These are phyloP conservation scores for Eucalyptus microcorys DNA, from an alignment of 345 rosid species.

Conservation along the genomic window DNA sequence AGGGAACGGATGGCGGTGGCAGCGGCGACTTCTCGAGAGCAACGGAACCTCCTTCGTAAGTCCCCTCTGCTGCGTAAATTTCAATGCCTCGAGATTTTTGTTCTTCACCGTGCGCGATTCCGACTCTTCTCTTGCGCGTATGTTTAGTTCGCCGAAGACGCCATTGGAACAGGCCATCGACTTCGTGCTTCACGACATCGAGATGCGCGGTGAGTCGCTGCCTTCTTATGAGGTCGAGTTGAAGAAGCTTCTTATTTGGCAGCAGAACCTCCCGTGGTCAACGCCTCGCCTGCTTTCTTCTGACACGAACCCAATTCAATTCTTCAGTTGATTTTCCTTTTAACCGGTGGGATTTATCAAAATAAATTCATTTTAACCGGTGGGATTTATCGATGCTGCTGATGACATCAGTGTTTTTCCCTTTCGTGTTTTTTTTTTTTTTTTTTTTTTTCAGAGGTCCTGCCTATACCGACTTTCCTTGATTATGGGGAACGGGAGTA, in stretches of 20 bases:
- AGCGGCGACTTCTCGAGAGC: not conserved
- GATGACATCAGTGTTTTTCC: not conserved
- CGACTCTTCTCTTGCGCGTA: not conserved
- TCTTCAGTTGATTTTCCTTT: not conserved
- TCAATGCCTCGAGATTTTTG: not conserved
- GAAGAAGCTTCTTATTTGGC: not conserved
- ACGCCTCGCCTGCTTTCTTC: not conserved
- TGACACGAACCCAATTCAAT: not conserved
- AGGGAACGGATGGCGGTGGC: slow-evolving; percentile 12
- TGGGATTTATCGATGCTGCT: not conserved
- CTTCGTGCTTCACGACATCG: slow-evolving; percentile 84
- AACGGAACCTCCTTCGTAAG: not conserved
- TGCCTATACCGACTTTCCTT: slow-evolving; percentile 90
- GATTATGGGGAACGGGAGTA: slow-evolving; percentile 86
- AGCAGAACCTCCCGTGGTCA: not conserved
- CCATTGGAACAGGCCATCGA: slow-evolving; percentile 68
- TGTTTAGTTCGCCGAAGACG: not conserved
- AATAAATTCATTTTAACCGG: not conserved
- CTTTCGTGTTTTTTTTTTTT: not conserved
- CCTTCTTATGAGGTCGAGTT: not conserved
- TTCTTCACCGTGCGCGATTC: not conserved
- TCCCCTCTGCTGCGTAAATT: not conserved
- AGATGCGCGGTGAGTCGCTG: not conserved
- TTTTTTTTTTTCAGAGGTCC: slow-evolving; percentile 32
- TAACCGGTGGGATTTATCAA: not conserved